Base-by-base conservation (phyloP, 1,139 yeast genomes). In the Yamadazyma oceani region DNA sequence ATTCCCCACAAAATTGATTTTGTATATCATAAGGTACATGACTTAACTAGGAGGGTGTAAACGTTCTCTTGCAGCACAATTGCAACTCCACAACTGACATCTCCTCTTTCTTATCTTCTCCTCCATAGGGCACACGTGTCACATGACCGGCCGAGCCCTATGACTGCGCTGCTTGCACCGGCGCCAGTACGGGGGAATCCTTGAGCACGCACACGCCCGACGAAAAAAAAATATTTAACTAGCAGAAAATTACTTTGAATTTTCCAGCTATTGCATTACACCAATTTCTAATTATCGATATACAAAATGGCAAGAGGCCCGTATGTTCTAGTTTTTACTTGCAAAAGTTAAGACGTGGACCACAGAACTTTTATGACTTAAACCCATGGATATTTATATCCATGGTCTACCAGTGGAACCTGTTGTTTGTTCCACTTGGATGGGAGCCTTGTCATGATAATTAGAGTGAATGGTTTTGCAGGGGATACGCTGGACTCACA, bases 221-320 rank as follows among this genome's bases (percentile, higher is more conserved):
- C n/a, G n/a, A n/a, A n/a, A n/a, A n/a, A n/a, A n/a, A n/a, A n/a
- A n/a, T n/a, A n/a, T n/a, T n/a, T n/a, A n/a, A n/a, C n/a, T n/a
- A n/a, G n/a, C n/a, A n/a, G n/a, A n/a, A n/a, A n/a, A n/a, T n/a
- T n/a, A n/a, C n/a, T n/a, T n/a, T n/a, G n/a, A n/a, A 33, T 34
- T 57, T 60, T 62, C 58, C 65, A 56, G 2, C 15, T 13, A 15
- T 27, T 27, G 8, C 13, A 15, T 27, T 12, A 14, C 30, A 27
- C 10, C 11, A 27, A 24, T 14, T 5, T 34, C 36, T 38, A 34
- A 39, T 41, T 38, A 38, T 35, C 26, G 26, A 24, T 24, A 28
- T 16, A 12, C 38, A 82, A 76, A 75, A 85, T 85, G 95, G 94
- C 89, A 79, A 84, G 95, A 85, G 95, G 95, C 85, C 95, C 92